Evolutionary conservation across 495 filamentous ascomycete species (phyloP).

Genomic region (Tetracladium setigerum): DNA sequence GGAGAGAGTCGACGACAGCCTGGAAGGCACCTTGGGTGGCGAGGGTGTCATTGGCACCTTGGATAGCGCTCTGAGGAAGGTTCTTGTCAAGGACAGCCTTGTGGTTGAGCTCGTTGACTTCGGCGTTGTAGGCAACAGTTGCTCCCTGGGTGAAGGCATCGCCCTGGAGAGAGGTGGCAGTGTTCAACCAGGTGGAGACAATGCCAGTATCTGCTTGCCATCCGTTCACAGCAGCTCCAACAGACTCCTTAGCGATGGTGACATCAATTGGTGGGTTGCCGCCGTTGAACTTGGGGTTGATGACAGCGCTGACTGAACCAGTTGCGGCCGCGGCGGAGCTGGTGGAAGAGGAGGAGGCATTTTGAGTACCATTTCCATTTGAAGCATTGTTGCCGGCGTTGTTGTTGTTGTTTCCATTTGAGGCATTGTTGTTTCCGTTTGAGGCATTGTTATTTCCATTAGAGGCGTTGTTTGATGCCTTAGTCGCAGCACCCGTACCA

Average conservation of each 20-base stretch:
- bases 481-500: background rate
- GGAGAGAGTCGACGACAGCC: slow-evolving; percentile 16
- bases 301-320: too few species aligned
- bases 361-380: too few species aligned
- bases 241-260: slow-evolving; percentile 1
- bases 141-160: slow-evolving; percentile 6
- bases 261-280: slow-evolving; percentile 1
- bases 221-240: slow-evolving; percentile 3
- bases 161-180: slow-evolving; percentile 10
- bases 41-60: slow-evolving; percentile 14
- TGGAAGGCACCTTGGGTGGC: slow-evolving; percentile 17
- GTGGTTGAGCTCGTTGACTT: slow-evolving; percentile 17
- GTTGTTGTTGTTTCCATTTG: too few species aligned
- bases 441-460: too few species aligned
- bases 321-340: too few species aligned
- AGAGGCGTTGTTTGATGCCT: too few species aligned
- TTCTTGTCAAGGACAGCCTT: slow-evolving; percentile 14
- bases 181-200: slow-evolving; percentile 16
- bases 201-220: slow-evolving; percentile 13
- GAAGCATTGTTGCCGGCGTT: too few species aligned
- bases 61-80: slow-evolving; percentile 1
- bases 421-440: too few species aligned
- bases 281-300: background rate
- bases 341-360: too few species aligned
- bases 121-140: slow-evolving; percentile 11